Percentiles rank a stretch among this genome's conserved stretches.
These are phyloP conservation scores for Arthonia radiata DNA, from an alignment of 495 filamentous ascomycete genomes.

Conservation along the genomic window DNA sequence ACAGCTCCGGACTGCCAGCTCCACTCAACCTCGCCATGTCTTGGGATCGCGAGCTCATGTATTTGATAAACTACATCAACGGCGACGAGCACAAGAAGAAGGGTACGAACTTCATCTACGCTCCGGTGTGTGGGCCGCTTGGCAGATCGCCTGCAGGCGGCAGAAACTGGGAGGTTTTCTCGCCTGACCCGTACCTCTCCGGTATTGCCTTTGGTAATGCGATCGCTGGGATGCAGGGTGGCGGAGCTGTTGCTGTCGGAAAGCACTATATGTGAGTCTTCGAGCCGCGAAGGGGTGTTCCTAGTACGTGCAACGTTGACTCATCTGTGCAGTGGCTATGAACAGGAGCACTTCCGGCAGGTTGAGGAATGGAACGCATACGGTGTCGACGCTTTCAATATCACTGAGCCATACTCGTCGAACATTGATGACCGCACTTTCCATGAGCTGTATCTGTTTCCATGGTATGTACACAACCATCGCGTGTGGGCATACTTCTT, in stretches of 20 bases:
- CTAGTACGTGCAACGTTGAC: too few relatives aligned
- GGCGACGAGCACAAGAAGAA: too few relatives aligned
- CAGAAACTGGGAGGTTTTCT: conserved; percentile 74
- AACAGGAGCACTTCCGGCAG: conserved; percentile 50
- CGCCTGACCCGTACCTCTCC: conserved; percentile 53
- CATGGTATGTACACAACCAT: too few relatives aligned
- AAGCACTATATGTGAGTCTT: conserved; percentile 20
- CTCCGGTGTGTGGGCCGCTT: conserved; percentile 14
- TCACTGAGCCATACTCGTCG: conserved; percentile 38
- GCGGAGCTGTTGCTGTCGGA: conserved; percentile 54
- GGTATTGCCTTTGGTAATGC: conserved; percentile 49
- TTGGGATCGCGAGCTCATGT: too few relatives aligned
- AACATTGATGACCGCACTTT: conserved; percentile 87
- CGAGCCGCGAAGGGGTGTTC: conserved; percentile 5
- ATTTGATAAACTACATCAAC: too few relatives aligned
- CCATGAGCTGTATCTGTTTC: conserved; percentile 84
- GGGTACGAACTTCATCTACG: background rate
- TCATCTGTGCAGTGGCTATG: conserved; percentile 17
- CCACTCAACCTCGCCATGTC: too few relatives aligned
- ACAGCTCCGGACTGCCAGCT: too few relatives aligned
- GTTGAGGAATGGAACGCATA: conserved; percentile 31
- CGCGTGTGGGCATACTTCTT: too few relatives aligned
- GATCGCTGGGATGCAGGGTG: conserved; percentile 60
- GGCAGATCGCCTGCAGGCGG: conserved; percentile 52
- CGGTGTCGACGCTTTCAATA: conserved; percentile 39